These are phyloP conservation scores for Clarkia xantiana DNA, from an alignment of 345 rosid species.

Conservation along the genomic window DNA sequence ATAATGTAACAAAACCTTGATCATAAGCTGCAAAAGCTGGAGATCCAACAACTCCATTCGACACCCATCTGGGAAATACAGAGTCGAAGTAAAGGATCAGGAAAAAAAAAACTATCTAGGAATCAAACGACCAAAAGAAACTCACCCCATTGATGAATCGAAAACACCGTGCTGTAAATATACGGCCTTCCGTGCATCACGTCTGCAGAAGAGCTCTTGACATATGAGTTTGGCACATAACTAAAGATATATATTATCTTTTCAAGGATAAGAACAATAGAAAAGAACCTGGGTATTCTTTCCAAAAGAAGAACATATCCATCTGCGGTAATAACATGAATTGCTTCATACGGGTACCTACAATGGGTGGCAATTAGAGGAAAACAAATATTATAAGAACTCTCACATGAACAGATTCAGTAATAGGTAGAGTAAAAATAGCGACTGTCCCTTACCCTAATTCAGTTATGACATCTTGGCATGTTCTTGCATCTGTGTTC, in stretches of 20 bases:
- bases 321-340: constrained; percentile 76
- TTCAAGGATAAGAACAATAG: not conserved
- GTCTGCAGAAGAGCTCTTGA: constrained; percentile 30
- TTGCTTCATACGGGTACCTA: constrained; percentile 95
- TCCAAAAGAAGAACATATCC: constrained; percentile 90
- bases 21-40: constrained; percentile 99
- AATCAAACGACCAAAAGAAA: not conserved
- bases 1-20: constrained; percentile 40
- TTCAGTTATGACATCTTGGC: constrained; percentile 90
- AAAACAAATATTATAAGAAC: no score
- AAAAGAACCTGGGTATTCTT: constrained; percentile 76
- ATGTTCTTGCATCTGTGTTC: constrained; percentile 92
- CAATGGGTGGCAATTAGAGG: constrained; percentile 5
- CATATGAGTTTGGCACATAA: not conserved
- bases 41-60: constrained; percentile 90
- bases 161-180: constrained; percentile 84
- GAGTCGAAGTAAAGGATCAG: no score
- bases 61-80: constrained; percentile 58
- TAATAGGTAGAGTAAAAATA: no score
- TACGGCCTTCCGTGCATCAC: constrained; percentile 80
- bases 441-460: constrained; percentile 41
- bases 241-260: no score
- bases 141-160: constrained; percentile 98
- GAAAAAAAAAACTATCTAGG: not conserved
- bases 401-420: no score